Evolutionary conservation across 257 asterid species (phyloP).

Genomic region (Jasminum sambac): DNA sequence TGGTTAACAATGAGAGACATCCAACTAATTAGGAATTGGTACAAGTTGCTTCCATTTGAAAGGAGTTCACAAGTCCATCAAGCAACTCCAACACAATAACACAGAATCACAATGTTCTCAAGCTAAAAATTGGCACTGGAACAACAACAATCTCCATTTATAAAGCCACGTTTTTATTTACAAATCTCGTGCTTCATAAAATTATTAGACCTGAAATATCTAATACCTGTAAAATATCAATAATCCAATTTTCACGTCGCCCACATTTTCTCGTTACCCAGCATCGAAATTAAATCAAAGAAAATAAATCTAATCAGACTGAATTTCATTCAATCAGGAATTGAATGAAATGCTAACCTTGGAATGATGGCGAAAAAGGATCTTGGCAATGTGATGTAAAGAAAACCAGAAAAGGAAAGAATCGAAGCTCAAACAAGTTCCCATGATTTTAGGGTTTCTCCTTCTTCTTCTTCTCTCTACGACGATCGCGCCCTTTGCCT

Average conservation of each 20-base stretch:
- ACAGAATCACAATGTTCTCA: constrained; percentile 10
- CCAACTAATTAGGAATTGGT: neutral
- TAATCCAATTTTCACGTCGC: constrained; percentile 15
- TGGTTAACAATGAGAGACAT: constrained; percentile 1
- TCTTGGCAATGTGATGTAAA: constrained; percentile 45
- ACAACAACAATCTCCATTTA: constrained; percentile 21
- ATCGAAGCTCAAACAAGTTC: constrained; percentile 27
- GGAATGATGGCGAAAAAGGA: constrained; percentile 33
- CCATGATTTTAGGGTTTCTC: constrained; percentile 27
- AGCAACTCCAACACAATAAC: constrained; percentile 21
- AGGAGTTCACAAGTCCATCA: constrained; percentile 1
- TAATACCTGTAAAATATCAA: neutral
- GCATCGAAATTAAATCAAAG: constrained; percentile 10
- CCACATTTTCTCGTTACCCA: constrained; percentile 26
- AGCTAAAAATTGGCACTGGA: constrained; percentile 16
- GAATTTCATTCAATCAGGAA: constrained; percentile 23
- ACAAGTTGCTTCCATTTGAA: constrained; percentile 1
- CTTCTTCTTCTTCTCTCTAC: constrained; percentile 20
- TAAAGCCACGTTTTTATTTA: neutral
- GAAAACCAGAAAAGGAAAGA: constrained; percentile 11
- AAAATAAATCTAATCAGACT: constrained; percentile 20
- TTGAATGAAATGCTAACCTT: constrained; percentile 41
- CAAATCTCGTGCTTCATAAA: constrained; percentile 13
- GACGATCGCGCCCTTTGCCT: constrained; percentile 18
- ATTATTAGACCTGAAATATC: constrained; percentile 20